Base-by-base conservation (phyloP, 2,329 filamentous ascomycete genomes). In the Clonostachys rosea region DNA sequence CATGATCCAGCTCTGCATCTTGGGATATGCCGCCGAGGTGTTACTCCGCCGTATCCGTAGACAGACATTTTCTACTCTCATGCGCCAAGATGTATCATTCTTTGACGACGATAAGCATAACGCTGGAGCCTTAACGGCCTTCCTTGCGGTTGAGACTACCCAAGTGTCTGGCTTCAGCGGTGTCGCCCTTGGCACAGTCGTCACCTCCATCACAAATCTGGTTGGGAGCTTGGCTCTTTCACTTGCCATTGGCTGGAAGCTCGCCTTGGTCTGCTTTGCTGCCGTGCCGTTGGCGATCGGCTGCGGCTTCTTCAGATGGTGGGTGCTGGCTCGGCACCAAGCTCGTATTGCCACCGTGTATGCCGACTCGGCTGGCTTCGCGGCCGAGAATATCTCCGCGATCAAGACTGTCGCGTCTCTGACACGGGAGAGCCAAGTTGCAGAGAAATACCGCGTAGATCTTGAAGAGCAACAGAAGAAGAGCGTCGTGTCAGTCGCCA, bases 341-440 rank as follows among this genome's bases (percentile, higher is more conserved):
- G 33, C 46, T 72, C 74, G 42, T 89, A 87, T 51, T 65, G 95
- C 36, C 75, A 77, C 10, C 94, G 89, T 1, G 80, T 96, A 35
- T 64, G 90, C 50, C 86, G 61, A 56, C 6, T 72, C 89, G 49
- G 92, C 92, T 8, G 86, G 85, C 47, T 95, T 87, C 61, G 94
- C 94, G 11, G 94, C 91, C 42, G 94, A 99, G 66, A 91, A 91
- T 40, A 95, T 95, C 34, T 91, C 89, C 3, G 88, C 91, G 7
- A 96, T 97, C 55, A 87, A 92, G 45, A 99, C 94, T 3, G 91
- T 99, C 10, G 92, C 91, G 5, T 89, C 90, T 9, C 77, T 99
- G 41, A 96, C 91, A 0, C 82, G 92, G 10, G 94, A 99, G 68
- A 68, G 79, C 0, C 89, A 96, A 59, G 89, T 97, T 4, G 78